Base-by-base conservation (phyloP, 2,329 filamentous ascomycete genomes). In the Fusarium protoensiforme region DNA sequence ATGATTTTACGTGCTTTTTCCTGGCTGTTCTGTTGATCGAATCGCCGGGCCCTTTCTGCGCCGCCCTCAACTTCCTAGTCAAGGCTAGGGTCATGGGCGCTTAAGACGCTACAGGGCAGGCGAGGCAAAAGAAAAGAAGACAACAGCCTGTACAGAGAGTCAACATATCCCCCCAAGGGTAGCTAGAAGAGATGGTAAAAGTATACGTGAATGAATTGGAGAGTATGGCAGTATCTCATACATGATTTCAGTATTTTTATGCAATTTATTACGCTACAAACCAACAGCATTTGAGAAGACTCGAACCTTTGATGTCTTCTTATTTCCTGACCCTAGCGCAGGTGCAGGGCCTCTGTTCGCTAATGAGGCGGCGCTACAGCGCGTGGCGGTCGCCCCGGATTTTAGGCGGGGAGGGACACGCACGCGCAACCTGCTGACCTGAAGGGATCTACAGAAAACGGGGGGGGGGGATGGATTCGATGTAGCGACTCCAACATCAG, bases 361-460 rank as follows among this genome's bases (percentile, higher is more conserved):
- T 35, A 35, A 48, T 48, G 43, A 35, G 31, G 31, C 51, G 56
- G 35, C 56, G 22, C 56, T 24, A 43, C 61, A 41, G 29, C 56
- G 16, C 18, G 51, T 29, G 57, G 41, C 62, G 60, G 67, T 41
- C 64, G 68, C 71, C 60, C 71, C 71, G 67, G 57, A 71, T 71
- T 56, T 70, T 51, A 61, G 41, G 61, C 66, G 57, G 38, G 57
- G 38, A 22, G 18, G 18, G 38, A n/a, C 36, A 27, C 22, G 18
- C 24, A 24, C 24, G 5, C 24, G 24, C 36, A 27, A 29, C 46
- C 61, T 63, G 59, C 48, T 74, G 72, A 69, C 71, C 68, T 31
- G 38, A 36, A 64, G 54, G 41, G 24, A 60, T 54, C 59, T 56
- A 57, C 64, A 56, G 27, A 27, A 39, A 20, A 18, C 9, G n/a